Percentiles rank a stretch among this genome's conserved stretches.
These are phyloP conservation scores for Blastobotrys mokoenaii DNA, from an alignment of 805 yeast genomes.

Conservation along the genomic window DNA sequence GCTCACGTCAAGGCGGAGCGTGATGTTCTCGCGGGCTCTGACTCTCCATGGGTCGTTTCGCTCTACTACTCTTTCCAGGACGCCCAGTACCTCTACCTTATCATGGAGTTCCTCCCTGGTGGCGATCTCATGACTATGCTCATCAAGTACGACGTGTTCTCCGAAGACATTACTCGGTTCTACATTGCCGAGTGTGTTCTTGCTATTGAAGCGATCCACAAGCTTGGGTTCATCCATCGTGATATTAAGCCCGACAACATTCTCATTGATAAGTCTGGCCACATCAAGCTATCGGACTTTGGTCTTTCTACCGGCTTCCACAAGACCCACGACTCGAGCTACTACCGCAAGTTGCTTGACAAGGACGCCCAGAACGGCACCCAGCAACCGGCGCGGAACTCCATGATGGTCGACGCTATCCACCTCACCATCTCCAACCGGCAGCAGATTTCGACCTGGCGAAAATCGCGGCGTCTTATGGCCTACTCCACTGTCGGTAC, in stretches of 20 bases:
- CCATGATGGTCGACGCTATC: conserved; percentile 88
- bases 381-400: conserved; percentile 44
- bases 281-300: conserved; percentile 62
- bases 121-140: conserved; percentile 93
- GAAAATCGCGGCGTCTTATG: conserved; percentile 84
- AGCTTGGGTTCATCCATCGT: conserved; percentile 87
- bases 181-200: conserved; percentile 95
- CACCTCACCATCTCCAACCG: conserved; percentile 91
- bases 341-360: conserved; percentile 74
- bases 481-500: conserved; percentile 96
- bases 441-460: conserved; percentile 94
- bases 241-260: conserved; percentile 98
- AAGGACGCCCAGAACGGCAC: conserved; percentile 36
- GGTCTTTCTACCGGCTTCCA: conserved; percentile 89
- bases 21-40: conserved; percentile 86
- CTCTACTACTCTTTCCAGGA: conserved; percentile 78
- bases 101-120: conserved; percentile 79
- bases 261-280: conserved; percentile 70
- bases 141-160: conserved; percentile 86
- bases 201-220: conserved; percentile 91
- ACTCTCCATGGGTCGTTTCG: conserved; percentile 84
- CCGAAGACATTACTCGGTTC: conserved; percentile 81
- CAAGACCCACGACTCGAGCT: conserved; percentile 84
- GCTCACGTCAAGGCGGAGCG: conserved; percentile 95
- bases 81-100: conserved; percentile 60